Conservation (phyloP, 75 land plant species). For the Picea sitchensis region DNA sequence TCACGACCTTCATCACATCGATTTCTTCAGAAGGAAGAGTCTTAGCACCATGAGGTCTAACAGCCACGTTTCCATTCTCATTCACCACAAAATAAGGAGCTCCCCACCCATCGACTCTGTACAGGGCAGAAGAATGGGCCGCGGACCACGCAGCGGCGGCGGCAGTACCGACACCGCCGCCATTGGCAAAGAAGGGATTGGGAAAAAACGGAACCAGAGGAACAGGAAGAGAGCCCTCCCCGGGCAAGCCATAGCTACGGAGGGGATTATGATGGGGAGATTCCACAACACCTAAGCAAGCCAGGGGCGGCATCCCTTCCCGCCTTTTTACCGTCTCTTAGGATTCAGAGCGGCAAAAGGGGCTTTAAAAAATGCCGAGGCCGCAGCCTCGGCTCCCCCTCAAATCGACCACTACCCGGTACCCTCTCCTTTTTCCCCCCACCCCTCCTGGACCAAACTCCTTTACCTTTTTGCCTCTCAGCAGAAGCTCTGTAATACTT, state of each 20-base stretch:
- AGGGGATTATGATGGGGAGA: slow-evolving; percentile 18
- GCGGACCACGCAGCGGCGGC: slow-evolving; percentile 28
- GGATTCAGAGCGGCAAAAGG: slow-evolving; percentile 32
- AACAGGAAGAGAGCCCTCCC: slow-evolving; percentile 41
- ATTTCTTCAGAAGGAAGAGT: slow-evolving; percentile 71
- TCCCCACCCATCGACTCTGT: slow-evolving; percentile 79
- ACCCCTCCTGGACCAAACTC: no score
- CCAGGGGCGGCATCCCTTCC: slow-evolving; percentile 82
- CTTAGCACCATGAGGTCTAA: slow-evolving; percentile 58
- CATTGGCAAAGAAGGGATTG: slow-evolving; percentile 15
- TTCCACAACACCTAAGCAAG: slow-evolving; percentile 33
- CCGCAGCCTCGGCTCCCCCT: slow-evolving; percentile 99
- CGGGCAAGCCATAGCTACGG: slow-evolving; percentile 13
- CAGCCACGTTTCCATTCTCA: slow-evolving; percentile 56
- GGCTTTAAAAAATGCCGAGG: slow-evolving; percentile 90
- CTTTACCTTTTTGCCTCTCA: no score
- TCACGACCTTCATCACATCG: slow-evolving; percentile 70
- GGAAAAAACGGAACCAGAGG: slow-evolving; percentile 7
- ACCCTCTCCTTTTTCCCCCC: no score
- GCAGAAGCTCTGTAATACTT: no score
- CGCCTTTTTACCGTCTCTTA: slow-evolving; percentile 13
- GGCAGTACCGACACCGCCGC: neutral
- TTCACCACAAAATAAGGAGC: slow-evolving; percentile 80
- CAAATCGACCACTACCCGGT: slow-evolving; percentile 18
- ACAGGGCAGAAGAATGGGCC: slow-evolving; percentile 44